These are phyloP conservation scores for Penicillium tannophilum DNA, from an alignment of 495 filamentous ascomycete genomes.

Conservation along the genomic window DNA sequence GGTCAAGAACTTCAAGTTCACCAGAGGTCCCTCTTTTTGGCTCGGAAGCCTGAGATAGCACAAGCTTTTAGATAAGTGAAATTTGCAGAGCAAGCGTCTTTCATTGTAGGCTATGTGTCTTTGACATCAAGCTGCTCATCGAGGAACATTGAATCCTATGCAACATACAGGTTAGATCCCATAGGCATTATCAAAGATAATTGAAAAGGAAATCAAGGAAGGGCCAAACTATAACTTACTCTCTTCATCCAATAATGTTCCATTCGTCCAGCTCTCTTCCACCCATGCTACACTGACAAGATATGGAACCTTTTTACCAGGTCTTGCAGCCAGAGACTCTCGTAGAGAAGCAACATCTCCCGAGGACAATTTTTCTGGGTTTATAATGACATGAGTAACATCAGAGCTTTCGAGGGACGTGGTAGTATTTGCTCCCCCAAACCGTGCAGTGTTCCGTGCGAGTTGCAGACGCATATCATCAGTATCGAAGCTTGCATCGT, in stretches of 20 bases:
- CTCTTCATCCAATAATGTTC: slow-evolving; percentile 83
- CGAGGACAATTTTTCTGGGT: slow-evolving; percentile 19
- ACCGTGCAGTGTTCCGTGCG: slow-evolving; percentile 55
- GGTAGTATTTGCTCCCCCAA: slow-evolving; percentile 58
- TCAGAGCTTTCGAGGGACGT: slow-evolving; percentile 19
- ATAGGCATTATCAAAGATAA: not conserved
- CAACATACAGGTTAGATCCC: not conserved
- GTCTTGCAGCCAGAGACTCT: slow-evolving; percentile 23
- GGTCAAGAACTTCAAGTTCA: no score
- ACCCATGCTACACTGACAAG: slow-evolving; percentile 76
- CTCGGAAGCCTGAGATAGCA: no score
- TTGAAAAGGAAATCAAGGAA: not conserved
- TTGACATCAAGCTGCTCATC: not conserved
- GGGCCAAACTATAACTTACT: not conserved
- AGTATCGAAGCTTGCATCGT: not conserved
- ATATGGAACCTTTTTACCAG: slow-evolving; percentile 59
- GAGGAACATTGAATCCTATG: not conserved
- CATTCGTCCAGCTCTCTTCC: slow-evolving; percentile 74
- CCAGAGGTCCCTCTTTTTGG: no score
- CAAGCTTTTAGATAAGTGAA: no score
- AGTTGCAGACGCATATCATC: slow-evolving; percentile 23
- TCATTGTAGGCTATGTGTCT: no score
- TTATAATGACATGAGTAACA: slow-evolving; percentile 42
- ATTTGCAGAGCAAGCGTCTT: no score
- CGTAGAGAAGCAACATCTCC: slow-evolving; percentile 33